A percentile compares a stretch with the other conserved stretches of the same genome.
Evolutionary conservation across 2,329 filamentous ascomycete species (phyloP).

Genomic region (Furcasterigmium sp.): DNA sequence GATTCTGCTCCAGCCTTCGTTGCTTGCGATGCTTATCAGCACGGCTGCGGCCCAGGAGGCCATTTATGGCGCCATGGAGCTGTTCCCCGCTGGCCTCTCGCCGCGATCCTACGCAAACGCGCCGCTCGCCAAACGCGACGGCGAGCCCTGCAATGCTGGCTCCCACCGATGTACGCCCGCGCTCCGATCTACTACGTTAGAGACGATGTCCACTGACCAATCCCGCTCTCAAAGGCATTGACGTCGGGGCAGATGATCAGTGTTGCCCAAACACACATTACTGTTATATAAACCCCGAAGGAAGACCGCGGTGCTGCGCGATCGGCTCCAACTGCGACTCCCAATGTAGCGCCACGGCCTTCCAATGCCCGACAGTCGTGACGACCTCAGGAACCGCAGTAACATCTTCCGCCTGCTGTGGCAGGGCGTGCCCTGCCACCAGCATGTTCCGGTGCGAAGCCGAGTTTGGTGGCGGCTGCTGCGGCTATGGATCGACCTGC

Average conservation of each 20-base stretch:
- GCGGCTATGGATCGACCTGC: constrained; percentile 39
- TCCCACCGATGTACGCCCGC: constrained; percentile 8
- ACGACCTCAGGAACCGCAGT: constrained; percentile 18
- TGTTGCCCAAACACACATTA: constrained; percentile 41
- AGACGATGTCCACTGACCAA: neutral
- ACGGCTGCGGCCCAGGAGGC: neutral
- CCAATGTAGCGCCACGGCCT: constrained; percentile 25
- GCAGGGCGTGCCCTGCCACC: constrained; percentile 31
- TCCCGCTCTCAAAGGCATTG: constrained; percentile 30
- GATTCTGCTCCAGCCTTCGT: neutral
- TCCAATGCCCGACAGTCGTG: constrained; percentile 24
- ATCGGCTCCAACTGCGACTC: constrained; percentile 37
- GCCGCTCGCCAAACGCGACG: constrained; percentile 11
- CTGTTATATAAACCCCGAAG: constrained; percentile 34
- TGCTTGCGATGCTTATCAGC: neutral
- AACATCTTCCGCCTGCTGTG: constrained; percentile 28
- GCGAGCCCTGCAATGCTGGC: constrained; percentile 6
- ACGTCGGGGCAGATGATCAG: constrained; percentile 27
- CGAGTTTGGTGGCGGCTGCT: constrained; percentile 43
- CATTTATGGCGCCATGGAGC: constrained; percentile 9
- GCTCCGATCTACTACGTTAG: neutral
- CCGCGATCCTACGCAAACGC: constrained; percentile 11
- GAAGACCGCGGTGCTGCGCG: constrained; percentile 32
- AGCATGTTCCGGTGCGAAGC: constrained; percentile 39
- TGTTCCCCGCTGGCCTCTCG: constrained; percentile 6